Conservation (phyloP, 1,284 basidiomycete species). For the Termitomyces sp. region DNA sequence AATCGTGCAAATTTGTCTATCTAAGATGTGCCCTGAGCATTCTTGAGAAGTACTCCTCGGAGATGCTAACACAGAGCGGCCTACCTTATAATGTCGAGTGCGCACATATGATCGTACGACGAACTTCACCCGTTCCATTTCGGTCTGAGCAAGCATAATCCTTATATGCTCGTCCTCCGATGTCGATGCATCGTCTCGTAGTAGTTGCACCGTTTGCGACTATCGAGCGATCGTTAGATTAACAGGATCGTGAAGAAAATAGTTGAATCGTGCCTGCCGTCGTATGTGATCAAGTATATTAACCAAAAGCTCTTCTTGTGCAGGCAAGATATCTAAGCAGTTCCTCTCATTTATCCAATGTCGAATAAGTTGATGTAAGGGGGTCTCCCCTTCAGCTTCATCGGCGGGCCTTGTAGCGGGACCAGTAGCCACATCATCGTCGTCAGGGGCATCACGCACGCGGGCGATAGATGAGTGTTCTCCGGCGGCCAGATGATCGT, state of each 20-base stretch:
- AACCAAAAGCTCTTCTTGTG: conserved; percentile 71
- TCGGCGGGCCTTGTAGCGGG: conserved; percentile 8
- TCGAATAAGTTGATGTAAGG: conserved; percentile 61
- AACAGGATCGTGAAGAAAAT: not conserved
- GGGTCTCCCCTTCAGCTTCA: conserved; percentile 28
- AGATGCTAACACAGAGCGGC: conserved; percentile 12
- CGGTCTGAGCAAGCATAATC: conserved; percentile 87
- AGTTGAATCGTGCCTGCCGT: conserved; percentile 50
- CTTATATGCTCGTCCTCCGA: conserved; percentile 89
- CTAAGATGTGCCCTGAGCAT: conserved; percentile 37
- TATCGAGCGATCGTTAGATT: conserved; percentile 19
- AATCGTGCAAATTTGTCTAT: conserved; percentile 83
- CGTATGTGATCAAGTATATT: conserved; percentile 76
- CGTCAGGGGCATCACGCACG: conserved; percentile 18
- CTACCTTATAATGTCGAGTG: conserved; percentile 81
- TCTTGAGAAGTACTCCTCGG: conserved; percentile 4
- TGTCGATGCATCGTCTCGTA: conserved; percentile 73
- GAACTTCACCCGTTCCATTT: conserved; percentile 90
- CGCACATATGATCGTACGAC: conserved; percentile 83
- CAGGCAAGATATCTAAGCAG: conserved; percentile 73
- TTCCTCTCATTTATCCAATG: conserved; percentile 87
- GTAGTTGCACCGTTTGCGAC: conserved; percentile 60
- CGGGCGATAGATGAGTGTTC: conserved; percentile 20
- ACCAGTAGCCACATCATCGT: conserved; percentile 17
- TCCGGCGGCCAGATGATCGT: conserved; percentile 22